Conservation (phyloP, 768 basidiomycete genomes). For the Amanita exitialis region DNA sequence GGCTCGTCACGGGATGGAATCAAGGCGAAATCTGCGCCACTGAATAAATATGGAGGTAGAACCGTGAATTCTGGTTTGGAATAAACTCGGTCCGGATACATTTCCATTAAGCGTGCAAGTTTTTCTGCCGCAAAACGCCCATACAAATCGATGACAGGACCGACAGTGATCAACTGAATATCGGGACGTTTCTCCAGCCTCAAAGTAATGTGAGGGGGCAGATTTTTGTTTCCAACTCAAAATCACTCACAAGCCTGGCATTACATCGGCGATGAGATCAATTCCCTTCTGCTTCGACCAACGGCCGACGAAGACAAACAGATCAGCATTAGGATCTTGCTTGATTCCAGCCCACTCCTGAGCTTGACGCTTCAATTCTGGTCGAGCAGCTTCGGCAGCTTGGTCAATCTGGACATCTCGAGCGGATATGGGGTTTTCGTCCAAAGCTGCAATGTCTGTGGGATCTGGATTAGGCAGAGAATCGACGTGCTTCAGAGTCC, state of each 20-base stretch:
- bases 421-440: conserved; percentile 63
- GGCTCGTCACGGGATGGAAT: conserved; percentile 96
- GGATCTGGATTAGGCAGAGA: conserved; percentile 94
- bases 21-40: conserved; percentile 90
- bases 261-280: conserved; percentile 93
- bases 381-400: conserved; percentile 80
- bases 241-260: conserved; percentile 69
- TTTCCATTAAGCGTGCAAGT: conserved; percentile 84
- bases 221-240: background rate
- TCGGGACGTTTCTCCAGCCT: conserved; percentile 80
- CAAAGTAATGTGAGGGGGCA: background rate
- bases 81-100: conserved; percentile 88
- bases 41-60: conserved; percentile 86
- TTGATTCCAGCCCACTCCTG: conserved; percentile 94
- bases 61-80: conserved; percentile 98
- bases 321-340: conserved; percentile 81
- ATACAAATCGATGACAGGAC: conserved; percentile 92
- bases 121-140: conserved; percentile 95
- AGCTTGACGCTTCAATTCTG: conserved; percentile 83
- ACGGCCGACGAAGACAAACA: conserved; percentile 94
- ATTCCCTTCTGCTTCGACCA: conserved; percentile 99
- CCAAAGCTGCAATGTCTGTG: conserved; percentile 87
- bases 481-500: conserved; percentile 94
- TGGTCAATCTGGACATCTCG: conserved; percentile 71
- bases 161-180: conserved; percentile 83